These are phyloP conservation scores for Echium plantagineum DNA, from an alignment of 257 asterid genomes.

Conservation along the genomic window DNA sequence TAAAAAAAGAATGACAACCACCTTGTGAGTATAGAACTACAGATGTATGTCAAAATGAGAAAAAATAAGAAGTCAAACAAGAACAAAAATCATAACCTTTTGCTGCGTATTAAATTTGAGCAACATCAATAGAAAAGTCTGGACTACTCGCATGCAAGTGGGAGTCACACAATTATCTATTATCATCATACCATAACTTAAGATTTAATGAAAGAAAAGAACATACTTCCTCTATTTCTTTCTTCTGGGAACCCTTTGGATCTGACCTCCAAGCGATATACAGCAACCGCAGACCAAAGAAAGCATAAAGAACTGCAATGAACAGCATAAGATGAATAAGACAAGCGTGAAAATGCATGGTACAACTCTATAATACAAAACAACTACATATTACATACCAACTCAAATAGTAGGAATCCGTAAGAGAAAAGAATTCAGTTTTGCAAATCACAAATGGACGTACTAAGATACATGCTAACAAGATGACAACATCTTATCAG, in stretches of 20 bases:
- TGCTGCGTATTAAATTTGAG: not conserved
- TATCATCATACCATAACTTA: not conserved
- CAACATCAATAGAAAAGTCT: too few relatives aligned
- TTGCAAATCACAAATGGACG: too few relatives aligned
- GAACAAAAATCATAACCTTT: not conserved
- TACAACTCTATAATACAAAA: not conserved
- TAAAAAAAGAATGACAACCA: too few relatives aligned
- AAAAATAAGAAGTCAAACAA: conserved; percentile 74
- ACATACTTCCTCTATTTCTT: conserved; percentile 89
- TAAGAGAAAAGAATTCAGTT: too few relatives aligned
- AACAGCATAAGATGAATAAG: not conserved
- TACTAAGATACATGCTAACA: too few relatives aligned
- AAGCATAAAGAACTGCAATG: conserved; percentile 76
- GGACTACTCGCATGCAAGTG: too few relatives aligned
- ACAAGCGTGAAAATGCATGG: not conserved
- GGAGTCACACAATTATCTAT: too few relatives aligned
- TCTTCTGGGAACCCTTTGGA: conserved; percentile 80
- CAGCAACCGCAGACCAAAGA: conserved; percentile 85
- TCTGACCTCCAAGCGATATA: conserved; percentile 93
- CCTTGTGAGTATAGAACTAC: conserved; percentile 17
- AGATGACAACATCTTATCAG: too few relatives aligned
- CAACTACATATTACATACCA: not conserved
- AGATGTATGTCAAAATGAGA: conserved; percentile 71
- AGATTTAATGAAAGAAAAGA: not conserved
- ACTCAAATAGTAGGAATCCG: too few relatives aligned